Base-by-base conservation (phyloP, 116 monocot genomes). In the Papilionanthe hybrid region DNA sequence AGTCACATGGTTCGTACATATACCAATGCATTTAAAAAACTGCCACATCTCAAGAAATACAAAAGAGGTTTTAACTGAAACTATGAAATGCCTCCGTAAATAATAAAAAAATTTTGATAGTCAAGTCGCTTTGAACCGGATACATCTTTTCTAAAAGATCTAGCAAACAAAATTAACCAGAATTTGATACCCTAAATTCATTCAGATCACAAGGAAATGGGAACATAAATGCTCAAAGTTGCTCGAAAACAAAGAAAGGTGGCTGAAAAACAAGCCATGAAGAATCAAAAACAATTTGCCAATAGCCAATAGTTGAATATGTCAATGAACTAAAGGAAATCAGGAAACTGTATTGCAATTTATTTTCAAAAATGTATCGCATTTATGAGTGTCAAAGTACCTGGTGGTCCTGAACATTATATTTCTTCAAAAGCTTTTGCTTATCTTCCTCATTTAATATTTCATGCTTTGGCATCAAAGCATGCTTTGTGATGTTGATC, bases 401-500 rank as follows among this genome's bases (percentile, higher is more conserved):
- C 95, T 95, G 99, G 68, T 65, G 85, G 0, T 95, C 95, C 80
- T 88, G 75, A 37, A 95, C 84, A 71, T 84, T 90, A 76, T 89
- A 99, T 78, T 95, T 88, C 71, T 89, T 83, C 69, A 99, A 63
- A 77, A 99, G 93, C 75, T 90, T 80, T 72, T 82, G 19, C 71
- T 99, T 99, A 37, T 99, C 89, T 50, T 93, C 82, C 37, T 60
- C 77, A 28, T 82, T 83, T 55, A 95, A 77, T 19, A 90, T 75
- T 29, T 86, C 90, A 92, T 99, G 99, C 41, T 84, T 88, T 67
- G 92, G 99, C 85, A 83, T 93, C 86, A 95, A 83, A 72, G 81
- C 79, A 87, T 99, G 99, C 84, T 95, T 99, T 55, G 90, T 95
- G 65, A 99, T 86, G 72, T 99, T 99, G 11, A 93, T 85, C 78